Evolutionary conservation across 495 filamentous ascomycete genomes (phyloP).

Genomic region (Corynascus novoguineensis): DNA sequence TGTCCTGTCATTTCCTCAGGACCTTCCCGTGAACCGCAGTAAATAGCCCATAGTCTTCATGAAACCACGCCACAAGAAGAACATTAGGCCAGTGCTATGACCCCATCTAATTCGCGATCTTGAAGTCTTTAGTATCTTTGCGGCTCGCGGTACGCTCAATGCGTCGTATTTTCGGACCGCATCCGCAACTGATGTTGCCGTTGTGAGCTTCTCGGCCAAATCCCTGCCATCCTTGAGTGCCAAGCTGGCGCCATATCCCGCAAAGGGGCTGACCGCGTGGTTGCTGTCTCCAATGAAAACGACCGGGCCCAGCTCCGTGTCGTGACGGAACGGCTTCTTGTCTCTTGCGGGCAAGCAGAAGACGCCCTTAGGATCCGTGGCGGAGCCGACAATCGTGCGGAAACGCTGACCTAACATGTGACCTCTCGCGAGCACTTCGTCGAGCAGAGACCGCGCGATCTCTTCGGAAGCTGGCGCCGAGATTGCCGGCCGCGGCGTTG

Average conservation of each 20-base stretch:
- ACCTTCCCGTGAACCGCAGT: slow-evolving; percentile 7
- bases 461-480: slow-evolving; percentile 8
- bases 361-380: slow-evolving; percentile 24
- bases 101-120: slow-evolving; percentile 24
- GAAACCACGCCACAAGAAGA: neutral
- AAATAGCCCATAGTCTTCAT: neutral
- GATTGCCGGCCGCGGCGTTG: slow-evolving; percentile 3
- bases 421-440: slow-evolving; percentile 26
- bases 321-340: slow-evolving; percentile 36
- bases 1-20: too few species aligned
- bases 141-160: slow-evolving; percentile 24
- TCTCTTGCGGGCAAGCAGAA: slow-evolving; percentile 30
- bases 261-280: slow-evolving; percentile 42
- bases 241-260: slow-evolving; percentile 40
- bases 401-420: slow-evolving; percentile 30
- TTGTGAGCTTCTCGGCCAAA: slow-evolving; percentile 30
- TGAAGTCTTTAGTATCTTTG: slow-evolving; percentile 18
- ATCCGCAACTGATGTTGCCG: slow-evolving; percentile 8
- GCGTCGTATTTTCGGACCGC: slow-evolving; percentile 28
- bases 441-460: slow-evolving; percentile 14
- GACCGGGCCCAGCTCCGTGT: slow-evolving; percentile 12
- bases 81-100: slow-evolving; percentile 27
- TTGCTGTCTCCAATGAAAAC: slow-evolving; percentile 43
- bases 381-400: slow-evolving; percentile 25
- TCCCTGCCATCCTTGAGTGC: slow-evolving; percentile 40